These are phyloP conservation scores for Erythrobasidium hasegawianum DNA, from an alignment of 1,284 basidiomycete species.

Conservation along the genomic window DNA sequence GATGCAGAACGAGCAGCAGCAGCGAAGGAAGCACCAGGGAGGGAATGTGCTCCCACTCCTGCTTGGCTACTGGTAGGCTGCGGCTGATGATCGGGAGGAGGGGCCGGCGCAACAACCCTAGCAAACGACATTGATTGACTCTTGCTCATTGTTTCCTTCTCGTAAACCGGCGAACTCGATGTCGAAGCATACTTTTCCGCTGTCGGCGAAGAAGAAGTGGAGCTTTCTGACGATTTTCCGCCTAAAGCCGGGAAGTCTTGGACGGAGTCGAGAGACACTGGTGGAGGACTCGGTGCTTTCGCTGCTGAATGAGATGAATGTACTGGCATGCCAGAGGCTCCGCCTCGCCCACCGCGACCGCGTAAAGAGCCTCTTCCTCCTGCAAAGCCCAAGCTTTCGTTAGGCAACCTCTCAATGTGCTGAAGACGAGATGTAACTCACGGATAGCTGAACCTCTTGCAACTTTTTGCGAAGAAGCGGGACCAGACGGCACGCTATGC, in stretches of 20 bases:
- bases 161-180: conserved; percentile 1
- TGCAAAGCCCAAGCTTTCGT: too few species aligned
- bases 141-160: neutral
- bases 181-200: neutral
- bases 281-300: conserved; percentile 4
- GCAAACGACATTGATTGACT: conserved; percentile 26
- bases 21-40: neutral
- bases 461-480: conserved; percentile 1
- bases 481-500: neutral
- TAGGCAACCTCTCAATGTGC: too few species aligned
- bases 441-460: conserved; percentile 12
- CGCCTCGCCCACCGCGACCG: conserved; percentile 10
- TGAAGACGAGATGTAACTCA: too few species aligned
- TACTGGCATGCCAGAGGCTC: neutral
- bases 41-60: neutral
- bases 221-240: neutral
- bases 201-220: neutral
- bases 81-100: conserved; percentile 2
- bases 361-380: conserved; percentile 25
- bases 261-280: conserved; percentile 22
- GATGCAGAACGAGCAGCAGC: conserved; percentile 6
- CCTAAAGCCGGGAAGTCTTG: conserved; percentile 31
- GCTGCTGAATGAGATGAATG: neutral
- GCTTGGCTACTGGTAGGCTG: neutral
- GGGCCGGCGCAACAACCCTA: conserved; percentile 17